Base-by-base conservation (phyloP, 371 early-diverging fungal species). In the Mortierella sp. region DNA sequence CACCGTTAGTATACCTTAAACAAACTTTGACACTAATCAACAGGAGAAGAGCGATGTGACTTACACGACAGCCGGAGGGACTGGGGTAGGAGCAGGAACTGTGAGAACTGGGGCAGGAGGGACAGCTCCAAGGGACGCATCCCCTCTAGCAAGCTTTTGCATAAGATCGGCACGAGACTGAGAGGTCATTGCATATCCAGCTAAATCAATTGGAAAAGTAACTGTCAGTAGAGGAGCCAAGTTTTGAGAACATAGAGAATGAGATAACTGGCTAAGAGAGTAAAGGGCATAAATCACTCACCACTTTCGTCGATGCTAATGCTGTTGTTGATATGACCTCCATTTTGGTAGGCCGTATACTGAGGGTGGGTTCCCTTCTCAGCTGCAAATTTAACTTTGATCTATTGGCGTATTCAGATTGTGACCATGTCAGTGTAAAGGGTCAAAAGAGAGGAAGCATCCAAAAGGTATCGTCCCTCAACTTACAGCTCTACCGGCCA, bases 111-210 rank as follows among this genome's bases (percentile, higher is more conserved):
- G 6, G n/a, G 64, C 52, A 45, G 68, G 19, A n/a, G 72, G 45
- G 12, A 30, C 30, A 12, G 72, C 72, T 7, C 77, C 77, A 43
- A 83, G 58, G 29, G 72, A 69, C 44, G 72, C 74, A 23, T 83
- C 86, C 56, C 84, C 82, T 23, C 87, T 75, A 9, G 95, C 92
- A 25, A 96, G 82, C 70, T 95, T 95, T 28, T 92, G 90, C 96
- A 96, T 96, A 46, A 96, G 82, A 64, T 94, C 94, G n/a, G 88
- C 89, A 43, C 95, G 85, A 7, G 94, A 91, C 44, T 91, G 88
- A 6, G 94, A 89, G 46, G 89, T 93, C 70, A 94, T 67, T 15
- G 89, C 83, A 61, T 93, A 81, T 29, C 94, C 94, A 63, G 83
- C 88, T 29, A 87, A 85, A 71, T 94, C 93, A 83, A 75, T 37